These are phyloP conservation scores for Yamadazyma pseudoaaseri DNA, from an alignment of 1,139 yeast species.

Conservation along the genomic window DNA sequence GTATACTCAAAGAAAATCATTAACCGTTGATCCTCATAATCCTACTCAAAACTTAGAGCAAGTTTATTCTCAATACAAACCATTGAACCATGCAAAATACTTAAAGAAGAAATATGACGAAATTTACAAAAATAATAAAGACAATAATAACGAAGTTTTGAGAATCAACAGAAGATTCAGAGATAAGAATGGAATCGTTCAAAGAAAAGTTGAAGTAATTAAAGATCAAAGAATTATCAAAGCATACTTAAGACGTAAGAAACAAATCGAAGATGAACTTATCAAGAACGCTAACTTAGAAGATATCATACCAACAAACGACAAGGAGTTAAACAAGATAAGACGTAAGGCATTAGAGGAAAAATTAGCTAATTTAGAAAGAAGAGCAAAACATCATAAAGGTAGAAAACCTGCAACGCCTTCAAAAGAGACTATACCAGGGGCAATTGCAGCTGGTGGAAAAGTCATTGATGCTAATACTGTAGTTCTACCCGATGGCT, in stretches of 20 bases:
- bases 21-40: constrained; percentile 46
- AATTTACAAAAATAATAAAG: constrained; percentile 26
- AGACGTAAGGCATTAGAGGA: constrained; percentile 79
- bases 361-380: constrained; percentile 80
- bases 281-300: constrained; percentile 57
- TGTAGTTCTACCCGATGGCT: constrained; percentile 44
- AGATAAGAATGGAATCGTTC: constrained; percentile 84
- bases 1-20: constrained; percentile 76
- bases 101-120: constrained; percentile 25
- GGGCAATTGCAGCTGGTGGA: constrained; percentile 47
- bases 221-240: constrained; percentile 84
- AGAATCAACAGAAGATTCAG: constrained; percentile 76
- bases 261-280: constrained; percentile 70
- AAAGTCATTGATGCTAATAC: constrained; percentile 43
- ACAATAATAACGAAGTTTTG: constrained; percentile 45
- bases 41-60: constrained; percentile 19
- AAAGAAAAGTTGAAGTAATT: constrained; percentile 74
- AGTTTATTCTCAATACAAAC: constrained; percentile 40
- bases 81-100: constrained; percentile 35
- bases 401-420: constrained; percentile 31
- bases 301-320: constrained; percentile 76
- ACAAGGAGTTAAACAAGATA: constrained; percentile 79
- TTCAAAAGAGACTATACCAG: constrained; percentile 34
- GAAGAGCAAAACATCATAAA: constrained; percentile 52
- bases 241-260: constrained; percentile 79